Conservation (phyloP, 2,329 filamentous ascomycete genomes). For the Seiridium unicorne region DNA sequence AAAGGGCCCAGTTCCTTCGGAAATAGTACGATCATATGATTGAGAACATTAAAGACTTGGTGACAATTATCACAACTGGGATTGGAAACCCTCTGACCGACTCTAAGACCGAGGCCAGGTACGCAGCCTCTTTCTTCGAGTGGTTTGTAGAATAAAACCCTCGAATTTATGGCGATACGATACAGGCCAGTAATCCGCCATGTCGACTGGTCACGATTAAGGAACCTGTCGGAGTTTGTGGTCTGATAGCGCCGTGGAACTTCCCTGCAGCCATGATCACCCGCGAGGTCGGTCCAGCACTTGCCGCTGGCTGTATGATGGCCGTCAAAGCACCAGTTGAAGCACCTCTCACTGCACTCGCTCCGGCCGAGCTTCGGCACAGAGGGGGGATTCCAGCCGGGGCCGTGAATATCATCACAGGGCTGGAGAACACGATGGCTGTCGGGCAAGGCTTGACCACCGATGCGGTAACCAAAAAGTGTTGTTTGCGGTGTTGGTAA, state of each 20-base stretch:
- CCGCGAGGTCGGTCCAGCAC: constrained; percentile 67
- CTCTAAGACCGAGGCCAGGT: too few relatives aligned
- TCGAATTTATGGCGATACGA: too few relatives aligned
- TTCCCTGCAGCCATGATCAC: constrained; percentile 79
- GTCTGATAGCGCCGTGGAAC: constrained; percentile 86
- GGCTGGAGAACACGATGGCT: constrained; percentile 52
- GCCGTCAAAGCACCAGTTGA: constrained; percentile 90
- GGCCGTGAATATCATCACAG: constrained; percentile 71
- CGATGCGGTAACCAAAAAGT: constrained; percentile 78
- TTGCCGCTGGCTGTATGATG: constrained; percentile 96
- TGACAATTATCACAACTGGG: too few relatives aligned
- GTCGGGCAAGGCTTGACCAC: constrained; percentile 55
- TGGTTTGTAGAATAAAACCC: too few relatives aligned
- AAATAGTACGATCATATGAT: too few relatives aligned
- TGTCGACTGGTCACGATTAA: constrained; percentile 55
- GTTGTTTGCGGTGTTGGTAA: constrained; percentile 80
- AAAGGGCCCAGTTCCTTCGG: too few relatives aligned
- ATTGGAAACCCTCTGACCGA: too few relatives aligned
- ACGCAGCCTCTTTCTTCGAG: too few relatives aligned
- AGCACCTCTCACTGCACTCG: constrained; percentile 87
- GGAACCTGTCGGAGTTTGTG: constrained; percentile 81
- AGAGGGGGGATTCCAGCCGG: constrained; percentile 84
- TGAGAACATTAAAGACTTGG: too few relatives aligned
- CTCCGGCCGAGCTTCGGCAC: constrained; percentile 80
- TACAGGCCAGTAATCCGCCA: too few relatives aligned